These are phyloP conservation scores for Podaxis sp. DNA, from an alignment of 768 basidiomycete species.

Conservation along the genomic window DNA sequence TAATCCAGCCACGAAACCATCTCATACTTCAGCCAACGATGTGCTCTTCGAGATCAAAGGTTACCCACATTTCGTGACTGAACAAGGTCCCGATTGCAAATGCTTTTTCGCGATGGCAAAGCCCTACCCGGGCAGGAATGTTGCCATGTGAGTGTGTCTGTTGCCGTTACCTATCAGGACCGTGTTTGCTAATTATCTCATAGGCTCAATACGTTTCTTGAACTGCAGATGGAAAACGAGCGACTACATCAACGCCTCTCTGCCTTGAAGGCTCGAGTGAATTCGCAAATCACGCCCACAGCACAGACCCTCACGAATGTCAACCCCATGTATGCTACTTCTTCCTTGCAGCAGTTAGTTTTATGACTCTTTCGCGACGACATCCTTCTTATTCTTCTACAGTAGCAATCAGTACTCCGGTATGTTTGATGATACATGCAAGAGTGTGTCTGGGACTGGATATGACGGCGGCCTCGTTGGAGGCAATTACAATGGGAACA, in stretches of 20 bases:
- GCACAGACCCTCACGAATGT: conserved; percentile 22
- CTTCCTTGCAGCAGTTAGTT: conserved; percentile 25
- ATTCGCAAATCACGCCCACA: conserved; percentile 23
- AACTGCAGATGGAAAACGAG: conserved; percentile 88
- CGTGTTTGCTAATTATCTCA: conserved; percentile 25
- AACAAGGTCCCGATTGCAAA: conserved; percentile 38
- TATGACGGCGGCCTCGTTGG: neutral
- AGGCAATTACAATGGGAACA: conserved; percentile 4
- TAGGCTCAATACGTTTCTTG: conserved; percentile 69
- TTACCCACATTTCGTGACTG: conserved; percentile 50
- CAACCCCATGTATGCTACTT: conserved; percentile 37
- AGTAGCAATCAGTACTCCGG: conserved; percentile 1
- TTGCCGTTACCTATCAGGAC: neutral
- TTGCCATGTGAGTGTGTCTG: conserved; percentile 51
- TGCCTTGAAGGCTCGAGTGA: conserved; percentile 36
- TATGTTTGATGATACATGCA: neutral
- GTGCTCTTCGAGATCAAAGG: conserved; percentile 74
- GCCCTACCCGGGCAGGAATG: conserved; percentile 75
- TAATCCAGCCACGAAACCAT: conserved; percentile 29
- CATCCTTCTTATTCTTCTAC: conserved; percentile 10
- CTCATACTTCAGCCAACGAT: conserved; percentile 35
- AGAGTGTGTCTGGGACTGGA: neutral
- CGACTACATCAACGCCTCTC: conserved; percentile 63
- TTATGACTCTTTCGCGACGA: conserved; percentile 1
- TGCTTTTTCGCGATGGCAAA: conserved; percentile 77